Conservation (phyloP, 2,329 filamentous ascomycete species). For the Peltaster fructicola region DNA sequence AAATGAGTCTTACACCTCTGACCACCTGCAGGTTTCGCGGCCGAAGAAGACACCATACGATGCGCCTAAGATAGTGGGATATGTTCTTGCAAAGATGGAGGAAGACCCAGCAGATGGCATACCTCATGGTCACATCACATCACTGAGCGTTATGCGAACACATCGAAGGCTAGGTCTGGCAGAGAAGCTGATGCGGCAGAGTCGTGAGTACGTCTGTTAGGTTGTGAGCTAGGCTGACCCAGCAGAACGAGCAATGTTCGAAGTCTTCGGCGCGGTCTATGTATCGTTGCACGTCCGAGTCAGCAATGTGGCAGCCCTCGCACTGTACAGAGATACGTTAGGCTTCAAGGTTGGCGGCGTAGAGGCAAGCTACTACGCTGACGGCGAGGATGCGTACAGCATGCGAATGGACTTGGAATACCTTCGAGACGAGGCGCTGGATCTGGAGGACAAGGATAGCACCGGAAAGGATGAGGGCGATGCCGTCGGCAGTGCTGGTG, state of each 20-base stretch:
- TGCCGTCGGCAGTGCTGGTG: conserved; percentile 19
- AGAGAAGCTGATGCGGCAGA: conserved; percentile 94
- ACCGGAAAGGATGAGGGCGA: conserved; percentile 27
- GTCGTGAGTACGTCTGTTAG: conserved; percentile 43
- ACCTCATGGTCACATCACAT: conserved; percentile 91
- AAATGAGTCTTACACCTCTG: conserved; percentile 1
- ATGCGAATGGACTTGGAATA: conserved; percentile 72
- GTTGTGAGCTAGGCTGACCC: conserved; percentile 1
- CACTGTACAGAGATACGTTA: conserved; percentile 81
- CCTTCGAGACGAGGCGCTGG: conserved; percentile 35
- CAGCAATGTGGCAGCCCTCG: conserved; percentile 78
- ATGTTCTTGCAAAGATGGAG: conserved; percentile 99
- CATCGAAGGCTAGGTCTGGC: conserved; percentile 81
- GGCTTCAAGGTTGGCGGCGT: conserved; percentile 77
- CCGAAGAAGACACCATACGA: conserved; percentile 63
- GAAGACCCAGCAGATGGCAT: conserved; percentile 86
- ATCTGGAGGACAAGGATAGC: conserved; percentile 21
- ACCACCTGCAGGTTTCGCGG: conserved; percentile 41
- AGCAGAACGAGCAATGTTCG: conserved; percentile 84
- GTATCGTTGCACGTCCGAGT: conserved; percentile 92
- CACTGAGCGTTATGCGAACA: conserved; percentile 87
- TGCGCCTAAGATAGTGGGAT: conserved; percentile 94
- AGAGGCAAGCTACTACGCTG: conserved; percentile 85
- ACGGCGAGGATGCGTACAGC: conserved; percentile 87
- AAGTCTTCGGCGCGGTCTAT: conserved; percentile 79